Base-by-base conservation (phyloP, 2,329 filamentous ascomycete genomes). In the Clarireedia homoeocarpa region DNA sequence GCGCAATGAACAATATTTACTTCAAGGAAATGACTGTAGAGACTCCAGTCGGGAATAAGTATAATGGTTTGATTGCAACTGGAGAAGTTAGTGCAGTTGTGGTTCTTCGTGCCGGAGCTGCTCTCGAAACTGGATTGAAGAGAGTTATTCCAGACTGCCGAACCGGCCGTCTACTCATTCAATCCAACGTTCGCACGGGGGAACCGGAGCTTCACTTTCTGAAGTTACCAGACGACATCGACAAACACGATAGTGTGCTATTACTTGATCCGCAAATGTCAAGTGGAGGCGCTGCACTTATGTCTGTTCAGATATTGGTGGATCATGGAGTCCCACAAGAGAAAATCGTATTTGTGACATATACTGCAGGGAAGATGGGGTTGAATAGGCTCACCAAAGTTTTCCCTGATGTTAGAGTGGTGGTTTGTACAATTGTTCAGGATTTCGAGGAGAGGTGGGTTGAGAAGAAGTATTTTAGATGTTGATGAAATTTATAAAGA, bases 181-280 rank as follows among this genome's bases (percentile, higher is more conserved):
- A 97, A 71, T 95, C 91, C 3, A 90, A 92, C 69, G 78, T 84
- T 57, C 81, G 84, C 26, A 94, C 88, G 4, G 89, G 90, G 56
- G 94, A 97, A 70, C 94, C 94, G 2, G 92, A 96, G 70, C 75
- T 99, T 52, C 92, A 96, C 71, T 97, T 91, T 69, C 79, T 91
- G 58, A 89, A 89, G 61, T 76, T 99, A 3, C 88, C 89, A 0
- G 76, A 81, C 2, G 81, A 89, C 59, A 88, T 97, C 55, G 74
- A 80, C 58, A 71, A 80, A 44, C 88, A 96, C 67, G 85, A 89
- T 62, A 86, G 86, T 50, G 90, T 99, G 17, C 76, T 99, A 58
- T 76, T 99, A 6, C 76, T 97, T 20, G 94, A 97, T 71, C 86
- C 91, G 14, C 94, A 99, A 69, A 96, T 97, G 88, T 90, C 89